These are phyloP conservation scores for Pelagophyceae sp. DNA, from an alignment of 352 stramenopile species.

Conservation along the genomic window DNA sequence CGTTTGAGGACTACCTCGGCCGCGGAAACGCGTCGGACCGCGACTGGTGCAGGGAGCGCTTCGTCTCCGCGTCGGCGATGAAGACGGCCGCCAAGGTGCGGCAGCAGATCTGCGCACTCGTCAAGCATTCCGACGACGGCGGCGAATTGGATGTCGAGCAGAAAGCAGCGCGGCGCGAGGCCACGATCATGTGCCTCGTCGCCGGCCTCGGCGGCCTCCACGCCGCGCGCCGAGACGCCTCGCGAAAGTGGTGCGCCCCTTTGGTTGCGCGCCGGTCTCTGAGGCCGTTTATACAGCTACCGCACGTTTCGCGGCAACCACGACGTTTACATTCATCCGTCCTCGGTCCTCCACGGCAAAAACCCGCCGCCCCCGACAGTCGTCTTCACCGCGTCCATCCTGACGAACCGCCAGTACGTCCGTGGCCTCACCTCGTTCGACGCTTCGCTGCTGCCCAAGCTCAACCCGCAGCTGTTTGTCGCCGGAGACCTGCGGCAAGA, in stretches of 20 bases:
- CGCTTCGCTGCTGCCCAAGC: not conserved
- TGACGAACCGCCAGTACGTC: constrained; percentile 76
- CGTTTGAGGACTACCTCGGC: not conserved
- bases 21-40: not conserved
- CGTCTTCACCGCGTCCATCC: constrained; percentile 71
- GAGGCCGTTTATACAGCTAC: too few species aligned
- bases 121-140: not conserved
- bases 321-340: constrained; percentile 50
- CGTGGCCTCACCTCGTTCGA: constrained; percentile 65
- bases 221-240: not conserved
- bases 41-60: not conserved
- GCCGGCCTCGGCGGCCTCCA: not conserved
- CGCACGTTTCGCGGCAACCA: not conserved
- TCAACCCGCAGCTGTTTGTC: not conserved
- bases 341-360: constrained; percentile 68
- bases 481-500: too few species aligned
- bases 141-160: not conserved
- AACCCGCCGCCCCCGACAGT: constrained; percentile 69
- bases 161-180: not conserved
- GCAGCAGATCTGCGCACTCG: not conserved
- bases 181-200: constrained; percentile 1
- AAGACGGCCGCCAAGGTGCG: not conserved
- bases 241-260: too few species aligned
- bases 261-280: too few species aligned
- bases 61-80: not conserved